Base-by-base conservation (phyloP, 148 eudicot species). In the Rhododendron molle region DNA sequence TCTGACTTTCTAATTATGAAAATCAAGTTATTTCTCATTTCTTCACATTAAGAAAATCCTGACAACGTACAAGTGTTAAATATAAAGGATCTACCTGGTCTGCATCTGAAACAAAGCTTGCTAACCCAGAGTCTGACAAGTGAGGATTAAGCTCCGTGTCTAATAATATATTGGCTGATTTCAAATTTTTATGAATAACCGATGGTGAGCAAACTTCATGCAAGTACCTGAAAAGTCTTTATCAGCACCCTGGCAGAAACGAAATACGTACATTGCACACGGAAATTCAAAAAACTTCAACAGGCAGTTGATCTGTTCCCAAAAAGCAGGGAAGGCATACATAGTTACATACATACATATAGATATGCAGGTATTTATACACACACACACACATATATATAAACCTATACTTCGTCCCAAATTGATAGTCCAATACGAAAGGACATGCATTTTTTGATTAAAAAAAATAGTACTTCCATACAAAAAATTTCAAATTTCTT, bases 201-300 rank as follows among this genome's bases (percentile, higher is more conserved):
- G 98, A 95, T 9, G 98, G 98, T 26, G 98, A 94, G 89, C 98
- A 97, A 87, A 91, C 96, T 97, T 97, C 99, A 76, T 97, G 99
- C 44, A 97, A 91, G 86, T 97, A 97, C 95, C 99, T 97, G 91
- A 60, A 85, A 79, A 83, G 40, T 21, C 38, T 34, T 21, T 13
- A 4, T 83, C 15, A 83, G 81, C 83, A 76, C 46, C 56, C 38
- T 71, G 28, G 13, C 28, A 84, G 36, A 76, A 32, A 34, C 2
- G 30, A 34, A 74, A 30, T 34, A 36, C 11, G 21, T 47, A 28
- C 38, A 72, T 34, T 11, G n/a, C 32, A 18, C 21, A 49, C 1
- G 14, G 5, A 32, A 76, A 49, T 52, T 23, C 28, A 18, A 72
- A 3, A 2, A 74, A 86, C 23, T 26, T 43, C 2, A 83, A 83